These are phyloP conservation scores for Erodium maritimum DNA, from an alignment of 345 rosid species.

Conservation along the genomic window DNA sequence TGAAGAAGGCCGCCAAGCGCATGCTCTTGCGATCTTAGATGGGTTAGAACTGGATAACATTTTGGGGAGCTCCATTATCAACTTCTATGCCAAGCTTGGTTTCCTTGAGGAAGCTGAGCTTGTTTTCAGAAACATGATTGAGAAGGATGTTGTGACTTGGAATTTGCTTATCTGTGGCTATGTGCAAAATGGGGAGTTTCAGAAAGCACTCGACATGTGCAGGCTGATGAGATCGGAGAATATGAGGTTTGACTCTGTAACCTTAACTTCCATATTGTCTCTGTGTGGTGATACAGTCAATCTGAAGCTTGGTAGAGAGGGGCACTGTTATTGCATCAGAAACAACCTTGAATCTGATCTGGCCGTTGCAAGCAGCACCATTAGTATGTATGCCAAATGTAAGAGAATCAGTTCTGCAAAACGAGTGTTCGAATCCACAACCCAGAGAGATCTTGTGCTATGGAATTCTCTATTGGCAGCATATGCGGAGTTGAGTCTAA, in stretches of 20 bases:
- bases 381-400: slow-evolving; percentile 60
- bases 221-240: slow-evolving; percentile 36
- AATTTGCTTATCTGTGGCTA: slow-evolving; percentile 61
- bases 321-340: slow-evolving; percentile 55
- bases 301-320: slow-evolving; percentile 41
- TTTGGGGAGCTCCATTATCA: slow-evolving; percentile 55
- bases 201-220: slow-evolving; percentile 44
- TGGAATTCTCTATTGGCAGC: slow-evolving; percentile 63
- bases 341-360: slow-evolving; percentile 39
- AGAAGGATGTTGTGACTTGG: slow-evolving; percentile 66
- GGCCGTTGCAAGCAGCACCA: slow-evolving; percentile 36
- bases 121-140: slow-evolving; percentile 35
- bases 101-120: slow-evolving; percentile 55
- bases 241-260: slow-evolving; percentile 56
- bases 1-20: slow-evolving; percentile 66
- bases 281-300: slow-evolving; percentile 35
- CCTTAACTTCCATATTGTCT: slow-evolving; percentile 45
- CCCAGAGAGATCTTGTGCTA: slow-evolving; percentile 32
- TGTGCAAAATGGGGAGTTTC: slow-evolving; percentile 33
- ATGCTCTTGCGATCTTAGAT: slow-evolving; percentile 40
- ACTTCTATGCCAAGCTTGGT: slow-evolving; percentile 63
- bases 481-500: slow-evolving; percentile 44
- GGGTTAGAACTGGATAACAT: slow-evolving; percentile 52
- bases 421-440: slow-evolving; percentile 33
- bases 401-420: slow-evolving; percentile 36